Conservation (phyloP, 164 flowering plant genomes). For the Aristolochia contorta region DNA sequence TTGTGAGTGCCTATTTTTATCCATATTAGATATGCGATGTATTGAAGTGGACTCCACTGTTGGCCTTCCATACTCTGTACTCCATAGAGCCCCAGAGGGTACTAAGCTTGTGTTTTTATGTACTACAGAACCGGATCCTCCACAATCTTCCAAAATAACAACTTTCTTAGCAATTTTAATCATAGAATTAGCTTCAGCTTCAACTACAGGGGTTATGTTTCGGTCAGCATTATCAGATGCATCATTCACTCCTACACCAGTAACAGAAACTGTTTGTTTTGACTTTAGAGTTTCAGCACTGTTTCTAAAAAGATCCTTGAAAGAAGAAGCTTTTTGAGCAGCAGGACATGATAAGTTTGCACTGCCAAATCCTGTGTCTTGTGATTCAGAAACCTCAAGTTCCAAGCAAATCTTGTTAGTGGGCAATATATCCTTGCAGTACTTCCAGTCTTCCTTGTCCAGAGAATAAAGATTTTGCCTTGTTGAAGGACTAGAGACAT, state of each 20-base stretch:
- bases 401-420: neutral
- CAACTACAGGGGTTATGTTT: constrained; percentile 6
- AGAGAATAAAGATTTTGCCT: constrained; percentile 16
- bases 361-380: neutral
- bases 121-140: constrained; percentile 5
- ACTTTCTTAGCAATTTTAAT: constrained; percentile 9
- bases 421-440: neutral
- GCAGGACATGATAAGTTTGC: neutral
- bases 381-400: neutral
- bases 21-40: no score
- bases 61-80: neutral
- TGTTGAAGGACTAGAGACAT: constrained; percentile 21
- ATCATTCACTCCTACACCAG: constrained; percentile 19
- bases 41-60: constrained; percentile 7
- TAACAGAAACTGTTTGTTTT: constrained; percentile 17
- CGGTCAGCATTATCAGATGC: constrained; percentile 13
- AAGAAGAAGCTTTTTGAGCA: neutral
- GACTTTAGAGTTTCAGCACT: constrained; percentile 8
- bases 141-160: constrained; percentile 7
- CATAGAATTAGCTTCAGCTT: constrained; percentile 4
- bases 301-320: constrained; percentile 13
- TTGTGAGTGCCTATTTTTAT: no score
- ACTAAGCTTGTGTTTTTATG: constrained; percentile 2
- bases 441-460: constrained; percentile 3
- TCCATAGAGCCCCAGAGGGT: constrained; percentile 4